Conservation (phyloP, 2,329 filamentous ascomycete genomes). For the Colletotrichum sp. region DNA sequence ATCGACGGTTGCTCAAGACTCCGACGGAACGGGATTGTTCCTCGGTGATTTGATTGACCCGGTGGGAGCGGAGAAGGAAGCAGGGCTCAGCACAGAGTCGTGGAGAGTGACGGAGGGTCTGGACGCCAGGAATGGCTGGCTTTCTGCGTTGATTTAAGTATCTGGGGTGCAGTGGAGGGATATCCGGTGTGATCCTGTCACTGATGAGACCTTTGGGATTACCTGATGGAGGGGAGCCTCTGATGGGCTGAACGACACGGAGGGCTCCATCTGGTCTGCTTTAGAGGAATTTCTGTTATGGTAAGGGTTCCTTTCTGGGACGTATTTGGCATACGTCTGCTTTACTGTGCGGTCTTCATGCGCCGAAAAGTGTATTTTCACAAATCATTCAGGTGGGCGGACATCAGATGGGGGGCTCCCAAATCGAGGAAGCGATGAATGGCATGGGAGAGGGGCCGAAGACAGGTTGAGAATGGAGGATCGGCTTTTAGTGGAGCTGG, state of each 20-base stretch:
- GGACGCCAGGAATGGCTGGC: background rate
- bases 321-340: background rate
- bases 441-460: background rate
- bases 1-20: background rate
- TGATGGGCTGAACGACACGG: background rate
- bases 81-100: background rate
- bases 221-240: background rate
- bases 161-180: background rate
- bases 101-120: background rate
- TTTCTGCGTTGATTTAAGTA: background rate
- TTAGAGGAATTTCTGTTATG: background rate
- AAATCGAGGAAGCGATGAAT: background rate
- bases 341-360: background rate
- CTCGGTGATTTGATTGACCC: background rate
- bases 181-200: background rate
- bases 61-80: background rate
- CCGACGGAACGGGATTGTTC: background rate
- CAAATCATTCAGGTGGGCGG: background rate
- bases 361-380: background rate
- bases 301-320: background rate
- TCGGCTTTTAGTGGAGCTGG: background rate
- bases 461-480: background rate
- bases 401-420: background rate
- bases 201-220: background rate
- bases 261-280: background rate